Evolutionary conservation across 257 asterid genomes (phyloP).

Genomic region (Dorcoceras hygrometricum): DNA sequence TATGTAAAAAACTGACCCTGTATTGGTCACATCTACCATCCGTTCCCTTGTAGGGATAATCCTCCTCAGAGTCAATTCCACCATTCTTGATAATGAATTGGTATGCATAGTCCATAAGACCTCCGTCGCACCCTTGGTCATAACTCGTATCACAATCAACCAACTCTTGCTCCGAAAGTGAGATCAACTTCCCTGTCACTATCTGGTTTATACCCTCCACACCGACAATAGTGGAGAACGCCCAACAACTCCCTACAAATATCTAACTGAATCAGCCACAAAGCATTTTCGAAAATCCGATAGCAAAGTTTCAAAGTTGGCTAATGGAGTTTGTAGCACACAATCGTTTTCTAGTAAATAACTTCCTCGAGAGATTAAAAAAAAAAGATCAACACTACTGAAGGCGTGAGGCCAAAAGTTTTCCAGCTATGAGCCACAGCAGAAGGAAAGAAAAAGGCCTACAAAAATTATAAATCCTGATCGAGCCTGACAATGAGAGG

Average conservation of each 20-base stretch:
- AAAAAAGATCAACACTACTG: neutral
- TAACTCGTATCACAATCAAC: slow-evolving; percentile 51
- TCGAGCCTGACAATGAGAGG: neutral
- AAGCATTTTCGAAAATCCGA: neutral
- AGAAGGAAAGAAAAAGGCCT: neutral
- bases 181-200: slow-evolving; percentile 39
- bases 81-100: slow-evolving; percentile 57
- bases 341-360: neutral
- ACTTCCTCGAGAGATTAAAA: no score
- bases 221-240: slow-evolving; percentile 54
- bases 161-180: slow-evolving; percentile 66
- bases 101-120: slow-evolving; percentile 66
- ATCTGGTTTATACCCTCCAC: slow-evolving; percentile 56
- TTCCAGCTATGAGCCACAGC: slow-evolving; percentile 13
- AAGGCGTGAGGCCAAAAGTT: slow-evolving; percentile 21
- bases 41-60: slow-evolving; percentile 50
- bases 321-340: neutral
- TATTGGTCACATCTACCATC: slow-evolving; percentile 44
- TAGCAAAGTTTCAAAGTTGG: neutral
- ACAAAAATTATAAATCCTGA: slow-evolving; percentile 10
- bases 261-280: neutral
- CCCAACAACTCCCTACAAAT: slow-evolving; percentile 68
- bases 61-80: slow-evolving; percentile 56
- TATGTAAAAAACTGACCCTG: slow-evolving; percentile 35
- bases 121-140: slow-evolving; percentile 60